phyloP scores from a whole-genome alignment of 2,329 filamentous ascomycete genomes.

The Bipolaris oryzae region DNA sequence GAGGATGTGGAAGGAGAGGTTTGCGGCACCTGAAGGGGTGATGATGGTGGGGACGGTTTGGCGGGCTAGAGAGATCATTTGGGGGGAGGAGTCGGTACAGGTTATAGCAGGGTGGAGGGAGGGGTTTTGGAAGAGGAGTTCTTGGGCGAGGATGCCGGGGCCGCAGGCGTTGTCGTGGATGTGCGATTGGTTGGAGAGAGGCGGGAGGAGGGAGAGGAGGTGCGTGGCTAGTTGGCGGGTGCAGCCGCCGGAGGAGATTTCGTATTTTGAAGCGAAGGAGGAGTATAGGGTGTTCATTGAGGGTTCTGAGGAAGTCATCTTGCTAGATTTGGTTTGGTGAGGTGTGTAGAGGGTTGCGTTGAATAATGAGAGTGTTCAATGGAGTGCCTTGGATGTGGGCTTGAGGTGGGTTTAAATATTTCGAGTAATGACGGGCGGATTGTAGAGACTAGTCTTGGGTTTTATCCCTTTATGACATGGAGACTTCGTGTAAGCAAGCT shows the following conservation, averaged over 20 bases:
- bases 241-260: conserved; percentile 23
- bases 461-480: too few relatives aligned
- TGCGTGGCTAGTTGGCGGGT: conserved; percentile 21
- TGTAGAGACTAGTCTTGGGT: too few relatives aligned
- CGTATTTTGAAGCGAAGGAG: conserved; percentile 15
- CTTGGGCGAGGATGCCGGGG: conserved; percentile 28
- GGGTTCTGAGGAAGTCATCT: conserved; percentile 1
- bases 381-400: not conserved
- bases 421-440: too few relatives aligned
- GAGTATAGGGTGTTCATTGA: not conserved
- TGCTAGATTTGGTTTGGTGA: not conserved
- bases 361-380: not conserved
- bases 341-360: not conserved
- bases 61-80: conserved; percentile 18
- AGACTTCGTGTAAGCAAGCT: too few relatives aligned
- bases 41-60: not conserved
- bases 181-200: conserved; percentile 18
- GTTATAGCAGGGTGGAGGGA: conserved; percentile 9
- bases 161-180: conserved; percentile 39
- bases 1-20: conserved; percentile 5
- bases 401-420: too few relatives aligned
- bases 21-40: not conserved
- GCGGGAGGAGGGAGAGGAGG: conserved; percentile 19
- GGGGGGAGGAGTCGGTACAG: conserved; percentile 14
- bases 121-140: conserved; percentile 16